Conservation (phyloP, 2,329 filamentous ascomycete genomes). For the Trichoderma breve region DNA sequence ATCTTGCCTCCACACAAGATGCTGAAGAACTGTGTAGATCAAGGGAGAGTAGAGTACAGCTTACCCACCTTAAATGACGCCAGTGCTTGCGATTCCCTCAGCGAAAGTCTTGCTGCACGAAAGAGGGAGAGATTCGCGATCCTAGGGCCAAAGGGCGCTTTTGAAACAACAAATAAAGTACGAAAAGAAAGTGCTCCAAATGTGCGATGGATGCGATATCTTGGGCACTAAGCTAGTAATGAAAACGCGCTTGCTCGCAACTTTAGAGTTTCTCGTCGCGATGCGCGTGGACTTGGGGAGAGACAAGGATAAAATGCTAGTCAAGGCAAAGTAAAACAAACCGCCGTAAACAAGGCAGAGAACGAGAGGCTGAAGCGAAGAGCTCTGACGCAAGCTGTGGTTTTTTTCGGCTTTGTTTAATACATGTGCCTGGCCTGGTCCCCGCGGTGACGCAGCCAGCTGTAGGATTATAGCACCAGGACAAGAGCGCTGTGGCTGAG, state of each 20-base stretch:
- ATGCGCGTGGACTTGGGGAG: neutral
- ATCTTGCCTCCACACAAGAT: neutral
- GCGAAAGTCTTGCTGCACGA: neutral
- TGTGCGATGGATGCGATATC: neutral
- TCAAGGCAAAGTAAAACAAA: neutral
- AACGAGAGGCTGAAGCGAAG: neutral
- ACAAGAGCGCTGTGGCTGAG: conserved; percentile 14
- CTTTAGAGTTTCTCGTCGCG: neutral
- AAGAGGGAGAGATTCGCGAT: neutral
- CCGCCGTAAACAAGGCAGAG: neutral
- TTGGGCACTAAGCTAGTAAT: neutral
- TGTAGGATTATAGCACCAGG: neutral
- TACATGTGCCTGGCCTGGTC: neutral
- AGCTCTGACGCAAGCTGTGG: neutral
- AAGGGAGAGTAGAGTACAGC: conserved; percentile 1
- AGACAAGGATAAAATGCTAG: neutral
- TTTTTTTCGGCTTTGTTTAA: neutral
- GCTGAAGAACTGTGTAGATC: neutral
- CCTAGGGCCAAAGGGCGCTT: neutral
- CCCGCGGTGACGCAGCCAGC: conserved; percentile 21
- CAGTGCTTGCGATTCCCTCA: neutral
- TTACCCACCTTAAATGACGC: conserved; percentile 8
- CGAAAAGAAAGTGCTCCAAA: neutral
- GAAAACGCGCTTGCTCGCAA: neutral
- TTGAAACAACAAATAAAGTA: neutral